These are phyloP conservation scores for Jatropha multifida DNA, from an alignment of 441 rosid species.

Conservation along the genomic window DNA sequence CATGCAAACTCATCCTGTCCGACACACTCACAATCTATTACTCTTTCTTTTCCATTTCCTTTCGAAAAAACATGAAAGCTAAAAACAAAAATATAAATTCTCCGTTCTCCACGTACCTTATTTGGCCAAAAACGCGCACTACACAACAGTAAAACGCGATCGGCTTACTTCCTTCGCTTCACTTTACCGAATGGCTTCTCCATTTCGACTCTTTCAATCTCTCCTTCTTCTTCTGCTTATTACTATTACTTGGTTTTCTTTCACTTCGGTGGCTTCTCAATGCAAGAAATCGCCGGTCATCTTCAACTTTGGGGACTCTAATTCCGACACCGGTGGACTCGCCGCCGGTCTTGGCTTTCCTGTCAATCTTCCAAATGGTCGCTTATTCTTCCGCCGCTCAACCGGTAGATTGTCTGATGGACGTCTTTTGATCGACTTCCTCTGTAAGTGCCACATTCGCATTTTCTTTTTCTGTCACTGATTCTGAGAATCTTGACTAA, in stretches of 20 bases:
- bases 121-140: too few relatives aligned
- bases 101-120: too few relatives aligned
- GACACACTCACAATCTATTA: too few relatives aligned
- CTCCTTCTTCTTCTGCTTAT: not conserved
- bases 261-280: conserved; percentile 22
- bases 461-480: too few relatives aligned
- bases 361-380: conserved; percentile 63
- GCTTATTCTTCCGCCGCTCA: conserved; percentile 57
- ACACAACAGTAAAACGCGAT: not conserved
- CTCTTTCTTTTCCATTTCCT: too few relatives aligned
- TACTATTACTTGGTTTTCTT: conserved; percentile 5
- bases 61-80: too few relatives aligned
- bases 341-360: conserved; percentile 70
- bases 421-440: conserved; percentile 73
- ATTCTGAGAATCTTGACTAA: not conserved
- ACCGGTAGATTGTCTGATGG: conserved; percentile 88
- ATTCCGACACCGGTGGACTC: conserved; percentile 91
- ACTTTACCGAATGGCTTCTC: conserved; percentile 5
- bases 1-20: too few relatives aligned
- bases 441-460: conserved; percentile 47
- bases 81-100: too few relatives aligned
- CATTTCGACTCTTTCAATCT: conserved; percentile 4
- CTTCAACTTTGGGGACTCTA: conserved; percentile 87
- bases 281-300: conserved; percentile 56
- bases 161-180: too few relatives aligned